Base-by-base conservation (phyloP, 2,329 filamentous ascomycete species). In the Neofusicoccum sp. region DNA sequence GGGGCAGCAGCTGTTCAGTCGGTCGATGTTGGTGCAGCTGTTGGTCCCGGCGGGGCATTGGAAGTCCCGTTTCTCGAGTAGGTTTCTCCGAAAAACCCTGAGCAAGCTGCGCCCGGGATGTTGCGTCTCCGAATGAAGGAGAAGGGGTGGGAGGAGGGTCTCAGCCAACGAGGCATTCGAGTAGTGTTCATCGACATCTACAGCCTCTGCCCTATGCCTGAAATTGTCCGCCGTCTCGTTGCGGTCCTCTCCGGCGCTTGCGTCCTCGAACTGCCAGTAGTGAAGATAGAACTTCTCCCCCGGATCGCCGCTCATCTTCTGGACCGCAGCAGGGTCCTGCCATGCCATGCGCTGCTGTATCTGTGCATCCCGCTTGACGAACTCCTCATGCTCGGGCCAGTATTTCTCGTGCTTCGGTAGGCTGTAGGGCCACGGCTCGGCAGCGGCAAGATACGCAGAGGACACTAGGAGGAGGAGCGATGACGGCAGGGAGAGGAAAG, bases 221-320 rank as follows among this genome's bases (percentile, higher is more conserved):
- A 52, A 56, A 49, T 11, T 69, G 69, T 61, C 71, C 71, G 16
- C 37, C 22, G 56, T 39, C 12, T 62, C 63, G 22, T 64, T 44
- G 41, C 63, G 39, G 22, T n/a, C 41, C 28, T 16, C 8, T 3
- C 34, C 33, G 47, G 71, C 70, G 6, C 70, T 58, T 9, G 47
- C 41, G 12, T 31, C 71, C 3, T 76, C 78, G 60, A 82, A 82
- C 62, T 79, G 75, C 81, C 79, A 88, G 73, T 92, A 89, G 48
- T 90, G 84, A 62, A 88, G 79, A 67, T 88, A 85, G 72, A 94
- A 89, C 81, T 92, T 95, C 72, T 91, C 89, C 64, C 85, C 85
- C 56, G 86, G 84, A 71, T 92, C 87, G 4, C 81, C 81, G 50
- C 86, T 82, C 85, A 93, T 91, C 72, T 93, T 93, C 71, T 85